Evolutionary conservation across 108 stramenopile species (phyloP).

Genomic region (Epithemia pelagica): DNA sequence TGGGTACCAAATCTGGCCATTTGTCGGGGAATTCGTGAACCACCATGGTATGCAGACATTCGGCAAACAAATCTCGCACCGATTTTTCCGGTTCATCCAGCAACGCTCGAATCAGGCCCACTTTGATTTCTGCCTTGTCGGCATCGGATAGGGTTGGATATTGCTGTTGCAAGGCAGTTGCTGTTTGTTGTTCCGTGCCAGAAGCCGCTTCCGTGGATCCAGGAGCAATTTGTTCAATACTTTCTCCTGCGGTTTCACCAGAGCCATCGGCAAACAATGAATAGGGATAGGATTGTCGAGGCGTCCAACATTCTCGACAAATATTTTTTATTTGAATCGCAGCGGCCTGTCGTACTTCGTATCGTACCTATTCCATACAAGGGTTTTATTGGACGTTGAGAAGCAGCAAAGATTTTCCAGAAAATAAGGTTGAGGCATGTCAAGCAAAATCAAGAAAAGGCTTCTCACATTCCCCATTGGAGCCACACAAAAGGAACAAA

Average conservation of each 20-base stretch:
- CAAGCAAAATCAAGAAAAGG: not conserved
- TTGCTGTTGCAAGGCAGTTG: constrained; percentile 29
- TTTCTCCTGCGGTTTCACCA: not conserved
- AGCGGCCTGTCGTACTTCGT: constrained; percentile 84
- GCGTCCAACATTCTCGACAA: constrained; percentile 85
- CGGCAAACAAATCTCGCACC: constrained; percentile 86
- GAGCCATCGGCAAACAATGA: not conserved
- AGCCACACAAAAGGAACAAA: not conserved
- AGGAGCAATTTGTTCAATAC: constrained; percentile 19
- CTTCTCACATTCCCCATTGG: too few species aligned
- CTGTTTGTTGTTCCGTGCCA: constrained; percentile 29
- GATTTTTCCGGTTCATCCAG: constrained; percentile 81
- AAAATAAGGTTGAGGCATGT: not conserved
- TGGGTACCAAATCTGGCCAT: constrained; percentile 86
- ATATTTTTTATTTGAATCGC: constrained; percentile 89
- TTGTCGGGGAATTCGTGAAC: constrained; percentile 88
- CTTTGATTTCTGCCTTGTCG: constrained; percentile 63
- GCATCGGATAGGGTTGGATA: constrained; percentile 31
- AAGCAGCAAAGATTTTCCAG: too few species aligned
- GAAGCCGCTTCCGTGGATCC: constrained; percentile 34
- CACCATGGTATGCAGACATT: constrained; percentile 85
- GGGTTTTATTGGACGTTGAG: too few species aligned
- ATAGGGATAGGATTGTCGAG: constrained; percentile 45
- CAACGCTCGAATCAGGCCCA: constrained; percentile 68
- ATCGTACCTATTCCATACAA: constrained; percentile 78